Evolutionary conservation across 805 yeast species (phyloP), one percentile per base, ranked within the genome.

Genomic region (Candida krabiensis): DNA sequence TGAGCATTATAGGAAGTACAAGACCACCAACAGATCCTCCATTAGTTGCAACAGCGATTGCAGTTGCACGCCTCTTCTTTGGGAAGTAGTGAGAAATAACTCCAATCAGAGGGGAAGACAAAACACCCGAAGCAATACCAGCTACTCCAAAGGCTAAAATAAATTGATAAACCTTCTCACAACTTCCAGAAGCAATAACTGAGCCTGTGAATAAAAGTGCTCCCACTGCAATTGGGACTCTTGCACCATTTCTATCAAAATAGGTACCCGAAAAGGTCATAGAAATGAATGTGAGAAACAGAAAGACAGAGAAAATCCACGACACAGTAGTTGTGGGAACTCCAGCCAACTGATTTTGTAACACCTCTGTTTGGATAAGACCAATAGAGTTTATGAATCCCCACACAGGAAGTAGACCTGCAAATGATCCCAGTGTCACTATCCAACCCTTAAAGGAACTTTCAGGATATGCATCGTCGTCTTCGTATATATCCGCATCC

Each of bases 31-130:
- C 49, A 5, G 75, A 68, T 2, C 79, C 79, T 12, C 80, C 80
- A 34, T 66, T 63, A 2, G 76, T 69, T 1, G 78, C 77, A 1
- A 69, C 44, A 19, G 74, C 71, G 11, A 70, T 60, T 1, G 80
- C 80, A 38, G 69, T 66, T 1, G 80, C 86, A 46, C 87, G 63
- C 49, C 70, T 76, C 17, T 56, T 61, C 30, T 63, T 60, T 39
- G 62, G 55, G 54, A 81, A 83, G 77, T 83, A 83, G 43, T 83
- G 86, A 15, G 80, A 74, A 1, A 80, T 68, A 15, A 75, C 77
- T 11, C 85, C 76, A 4, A 82, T 69, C 29, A 78, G 56, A 0
- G 88, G 87, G 4, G 83, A 69, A 58, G 78, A 70, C 19, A 80
- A 64, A 28, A 81, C 56, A 3, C 83, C 83, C 31, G 72, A 68